Evolutionary conservation across 495 filamentous ascomycete species (phyloP), one percentile per base, ranked within the genome.

Genomic region (Aspergillus heteromorphus): DNA sequence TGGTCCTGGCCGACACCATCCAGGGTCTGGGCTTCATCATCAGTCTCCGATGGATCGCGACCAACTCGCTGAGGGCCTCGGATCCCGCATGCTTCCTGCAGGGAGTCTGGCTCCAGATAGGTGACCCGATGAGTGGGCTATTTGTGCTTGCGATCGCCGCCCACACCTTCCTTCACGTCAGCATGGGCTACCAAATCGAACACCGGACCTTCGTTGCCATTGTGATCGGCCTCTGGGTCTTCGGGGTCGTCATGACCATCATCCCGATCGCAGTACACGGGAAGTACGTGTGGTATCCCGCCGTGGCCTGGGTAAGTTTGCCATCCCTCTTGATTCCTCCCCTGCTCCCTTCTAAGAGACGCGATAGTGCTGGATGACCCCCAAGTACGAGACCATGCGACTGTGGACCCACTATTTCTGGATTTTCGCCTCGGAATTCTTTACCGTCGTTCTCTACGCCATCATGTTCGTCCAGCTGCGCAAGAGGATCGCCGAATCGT

Each of bases 341-440:
- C 6, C 9, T 6, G 4, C 5, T 0, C 0, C 2, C 25, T 7
- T 19, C 45, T 45, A 11, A 40, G 17, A 6, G 21, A 0, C 6
- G 9, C 13, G 20, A 29, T 10, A 85, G 85, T 87, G 85, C 63
- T 87, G 85, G 85, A 75, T 87, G 40, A 83, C 80, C 51, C 58
- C 70, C 14, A 61, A 72, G 18, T 86, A 81, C 69, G 72, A 79
- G 31, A 52, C 56, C 14, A 72, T 81, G 42, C 85, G 85, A 51
- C 79, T 89, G 4, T 79, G 76, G 70, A 74, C 83, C 4, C 86
- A 89, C 62, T 89, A 89, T 59, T 73, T 89, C 61, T 89, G 82
- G 77, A 85, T 88, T 59, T 87, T 88, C 63, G 68, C 85, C 45
- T 70, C 76, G 51, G 75, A 87, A 54, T 77, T 82, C 54, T 48